Base-by-base conservation (phyloP, 2,329 filamentous ascomycete genomes). In the Fusarium sp. region DNA sequence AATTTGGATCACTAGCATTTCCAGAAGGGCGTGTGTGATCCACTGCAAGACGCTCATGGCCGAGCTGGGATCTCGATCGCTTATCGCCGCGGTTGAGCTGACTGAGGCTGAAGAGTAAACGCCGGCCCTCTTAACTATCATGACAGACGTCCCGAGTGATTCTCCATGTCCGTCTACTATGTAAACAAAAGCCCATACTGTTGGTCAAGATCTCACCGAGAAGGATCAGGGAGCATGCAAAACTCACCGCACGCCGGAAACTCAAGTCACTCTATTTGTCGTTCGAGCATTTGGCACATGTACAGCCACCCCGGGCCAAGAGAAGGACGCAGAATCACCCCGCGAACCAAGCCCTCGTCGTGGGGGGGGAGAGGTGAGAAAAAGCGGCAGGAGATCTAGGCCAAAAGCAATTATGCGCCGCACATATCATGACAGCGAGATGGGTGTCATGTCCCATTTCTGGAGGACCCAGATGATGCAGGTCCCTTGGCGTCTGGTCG, bases 341-440 rank as follows among this genome's bases (percentile, higher is more conserved):
- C 69, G 67, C 75, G 69, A 62, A 66, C 55, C 51, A 69, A 61
- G 46, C 46, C 63, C 56, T 24, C 53, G 22, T 42, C 38, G 46
- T 51, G 46, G 46, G 46, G 46, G 44, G 46, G 6, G 40, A 27
- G 44, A 63, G 17, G 12, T 16, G 17, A 36, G 44, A 27, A 71
- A 74, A 74, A 67, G 55, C 62, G 42, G 60, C 60, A 58, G 59
- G 35, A 59, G 53, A 68, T 72, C 70, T 73, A 57, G 33, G 38
- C 62, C 70, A 59, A 60, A 74, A 67, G 55, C 40, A 74, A 66
- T 65, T 67, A 57, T 74, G 53, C 62, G 51, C 64, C 51, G 67
- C 46, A 60, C 27, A 46, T 51, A 64, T 57, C 60, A 66, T 66
- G 42, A 58, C 40, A 64, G 42, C 24, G 33, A 61, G 35, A 56